These are phyloP conservation scores for Shiraia bambusicola DNA, from an alignment of 2,329 filamentous ascomycete species.

Conservation along the genomic window DNA sequence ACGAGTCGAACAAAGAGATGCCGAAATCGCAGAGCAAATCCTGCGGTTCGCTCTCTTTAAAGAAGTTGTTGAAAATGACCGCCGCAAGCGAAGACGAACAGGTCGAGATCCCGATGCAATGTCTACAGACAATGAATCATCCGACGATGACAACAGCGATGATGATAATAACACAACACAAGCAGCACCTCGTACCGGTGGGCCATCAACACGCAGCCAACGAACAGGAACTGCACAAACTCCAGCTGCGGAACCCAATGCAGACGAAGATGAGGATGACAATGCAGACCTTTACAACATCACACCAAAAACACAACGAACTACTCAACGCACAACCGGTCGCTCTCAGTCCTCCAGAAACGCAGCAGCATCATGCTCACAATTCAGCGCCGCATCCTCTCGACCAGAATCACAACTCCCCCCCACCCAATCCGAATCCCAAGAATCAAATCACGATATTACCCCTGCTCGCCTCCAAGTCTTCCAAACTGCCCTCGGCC, in stretches of 20 bases:
- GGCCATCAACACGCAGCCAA: conserved; percentile 38
- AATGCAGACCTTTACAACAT: conserved; percentile 57
- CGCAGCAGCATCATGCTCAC: conserved; percentile 50
- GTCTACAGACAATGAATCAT: conserved; percentile 60
- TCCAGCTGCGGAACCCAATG: conserved; percentile 38
- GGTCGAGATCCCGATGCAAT: conserved; percentile 59
- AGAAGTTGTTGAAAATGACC: conserved; percentile 78
- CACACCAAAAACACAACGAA: conserved; percentile 53
- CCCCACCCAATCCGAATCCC: conserved; percentile 51
- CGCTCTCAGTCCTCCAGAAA: conserved; percentile 31
- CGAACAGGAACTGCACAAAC: conserved; percentile 31
- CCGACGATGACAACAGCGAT: conserved; percentile 62
- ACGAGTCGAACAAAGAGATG: conserved; percentile 86
- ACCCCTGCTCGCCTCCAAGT: conserved; percentile 63
- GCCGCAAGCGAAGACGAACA: conserved; percentile 80
- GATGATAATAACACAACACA: conserved; percentile 42
- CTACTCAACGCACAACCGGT: conserved; percentile 45
- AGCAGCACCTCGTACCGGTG: conserved; percentile 40
- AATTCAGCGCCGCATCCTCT: conserved; percentile 77
- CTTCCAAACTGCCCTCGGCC: conserved; percentile 81
- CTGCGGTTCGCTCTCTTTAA: conserved; percentile 96
- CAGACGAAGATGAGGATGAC: conserved; percentile 56
- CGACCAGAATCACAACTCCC: conserved; percentile 72
- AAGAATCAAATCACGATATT: conserved; percentile 52
- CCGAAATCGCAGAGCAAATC: conserved; percentile 82